A percentile compares a stretch with the other conserved stretches of the same genome.
Conservation (phyloP, 768 basidiomycete species). For the Suillus plorans region DNA sequence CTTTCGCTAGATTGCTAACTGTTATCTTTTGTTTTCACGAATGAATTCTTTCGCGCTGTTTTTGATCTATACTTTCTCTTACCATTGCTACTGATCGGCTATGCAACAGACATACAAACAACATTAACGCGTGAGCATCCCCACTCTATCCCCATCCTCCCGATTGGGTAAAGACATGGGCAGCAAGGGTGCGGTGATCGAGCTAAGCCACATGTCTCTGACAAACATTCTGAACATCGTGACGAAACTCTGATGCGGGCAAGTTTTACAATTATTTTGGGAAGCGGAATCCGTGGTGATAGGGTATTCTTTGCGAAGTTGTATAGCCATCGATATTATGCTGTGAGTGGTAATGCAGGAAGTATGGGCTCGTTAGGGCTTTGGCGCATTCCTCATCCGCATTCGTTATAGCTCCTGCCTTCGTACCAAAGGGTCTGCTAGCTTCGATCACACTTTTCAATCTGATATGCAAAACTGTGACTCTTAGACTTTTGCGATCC, state of each 20-base stretch:
- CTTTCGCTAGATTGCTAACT: constrained; percentile 4
- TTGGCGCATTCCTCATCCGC: neutral
- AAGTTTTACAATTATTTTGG: constrained; percentile 13
- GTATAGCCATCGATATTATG: neutral
- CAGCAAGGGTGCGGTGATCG: constrained; percentile 28
- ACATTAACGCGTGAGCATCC: constrained; percentile 10
- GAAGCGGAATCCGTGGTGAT: constrained; percentile 6
- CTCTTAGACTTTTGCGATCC: neutral
- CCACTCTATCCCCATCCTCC: constrained; percentile 64
- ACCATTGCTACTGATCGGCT: neutral
- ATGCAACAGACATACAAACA: constrained; percentile 13
- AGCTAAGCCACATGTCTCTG: constrained; percentile 29
- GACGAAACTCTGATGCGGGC: constrained; percentile 8
- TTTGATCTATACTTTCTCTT: neutral
- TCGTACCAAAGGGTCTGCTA: neutral
- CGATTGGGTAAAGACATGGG: constrained; percentile 80
- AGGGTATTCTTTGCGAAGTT: neutral
- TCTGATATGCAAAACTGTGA: neutral
- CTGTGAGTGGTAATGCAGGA: neutral
- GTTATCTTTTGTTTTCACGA: neutral
- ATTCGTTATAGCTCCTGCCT: neutral
- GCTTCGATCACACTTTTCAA: neutral
- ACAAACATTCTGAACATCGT: constrained; percentile 18
- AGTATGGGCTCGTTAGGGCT: neutral
- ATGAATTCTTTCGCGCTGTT: neutral